Evolutionary conservation across 2,329 filamentous ascomycete species (phyloP).

Genomic region (Botrytis elliptica): DNA sequence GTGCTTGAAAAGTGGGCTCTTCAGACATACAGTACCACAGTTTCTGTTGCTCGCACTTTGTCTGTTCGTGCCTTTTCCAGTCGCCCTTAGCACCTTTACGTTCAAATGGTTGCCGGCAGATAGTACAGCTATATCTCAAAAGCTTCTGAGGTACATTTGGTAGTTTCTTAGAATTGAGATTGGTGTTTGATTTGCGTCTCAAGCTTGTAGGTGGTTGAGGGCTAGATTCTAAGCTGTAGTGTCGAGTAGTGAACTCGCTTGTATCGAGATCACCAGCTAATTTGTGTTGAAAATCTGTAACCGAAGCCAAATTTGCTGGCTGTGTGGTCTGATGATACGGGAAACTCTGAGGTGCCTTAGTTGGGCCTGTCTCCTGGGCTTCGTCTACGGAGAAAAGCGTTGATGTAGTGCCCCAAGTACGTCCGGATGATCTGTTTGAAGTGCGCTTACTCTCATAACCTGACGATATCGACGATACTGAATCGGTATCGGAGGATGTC

Average conservation of each 20-base stretch:
- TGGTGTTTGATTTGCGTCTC: background rate
- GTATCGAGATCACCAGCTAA: background rate
- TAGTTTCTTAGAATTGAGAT: background rate
- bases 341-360: background rate
- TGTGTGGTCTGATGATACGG: background rate
- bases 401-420: constrained; percentile 28
- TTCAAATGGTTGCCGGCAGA: constrained; percentile 25
- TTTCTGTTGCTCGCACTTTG: constrained; percentile 29
- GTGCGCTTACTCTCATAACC: constrained; percentile 6
- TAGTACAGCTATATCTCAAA: constrained; percentile 28
- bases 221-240: background rate
- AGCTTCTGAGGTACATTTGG: background rate
- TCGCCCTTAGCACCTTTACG: constrained; percentile 28
- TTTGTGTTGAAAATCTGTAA: background rate
- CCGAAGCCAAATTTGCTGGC: background rate
- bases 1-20: constrained; percentile 19
- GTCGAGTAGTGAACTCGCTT: background rate
- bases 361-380: background rate
- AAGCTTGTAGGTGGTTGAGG: background rate
- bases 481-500: constrained; percentile 21
- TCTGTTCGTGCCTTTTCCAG: constrained; percentile 32
- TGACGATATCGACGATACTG: constrained; percentile 18
- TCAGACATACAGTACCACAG: constrained; percentile 30
- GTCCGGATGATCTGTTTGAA: constrained; percentile 24
- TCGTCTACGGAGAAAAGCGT: constrained; percentile 19